These are phyloP conservation scores for Penicillium sp. DNA, from an alignment of 2,329 filamentous ascomycete species.

Conservation along the genomic window DNA sequence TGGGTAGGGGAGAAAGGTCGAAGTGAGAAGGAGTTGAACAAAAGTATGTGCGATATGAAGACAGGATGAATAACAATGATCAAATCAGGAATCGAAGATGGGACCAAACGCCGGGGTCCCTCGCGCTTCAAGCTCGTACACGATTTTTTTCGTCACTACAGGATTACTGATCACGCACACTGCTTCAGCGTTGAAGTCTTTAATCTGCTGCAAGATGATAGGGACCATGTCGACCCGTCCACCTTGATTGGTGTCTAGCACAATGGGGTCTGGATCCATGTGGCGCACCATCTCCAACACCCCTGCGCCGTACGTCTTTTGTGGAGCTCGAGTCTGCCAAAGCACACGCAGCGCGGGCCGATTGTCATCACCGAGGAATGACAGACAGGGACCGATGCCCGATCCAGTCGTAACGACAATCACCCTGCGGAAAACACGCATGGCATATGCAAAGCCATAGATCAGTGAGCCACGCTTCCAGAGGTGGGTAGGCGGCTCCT, in stretches of 20 bases:
- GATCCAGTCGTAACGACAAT: conserved; percentile 71
- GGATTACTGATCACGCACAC: conserved; percentile 73
- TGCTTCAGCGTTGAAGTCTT: conserved; percentile 58
- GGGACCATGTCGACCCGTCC: conserved; percentile 63
- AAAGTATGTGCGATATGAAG: neutral
- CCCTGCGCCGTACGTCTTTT: conserved; percentile 60
- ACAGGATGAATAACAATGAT: neutral
- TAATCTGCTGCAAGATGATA: conserved; percentile 53
- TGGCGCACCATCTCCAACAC: conserved; percentile 57
- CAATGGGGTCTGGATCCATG: conserved; percentile 62
- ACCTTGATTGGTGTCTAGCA: conserved; percentile 63
- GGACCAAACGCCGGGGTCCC: conserved; percentile 69
- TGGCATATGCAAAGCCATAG: conserved; percentile 66
- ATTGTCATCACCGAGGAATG: conserved; percentile 54
- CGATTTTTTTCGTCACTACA: conserved; percentile 64
- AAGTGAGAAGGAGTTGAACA: neutral
- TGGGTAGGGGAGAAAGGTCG: neutral
- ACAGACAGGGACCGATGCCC: conserved; percentile 68
- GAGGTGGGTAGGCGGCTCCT: conserved; percentile 58
- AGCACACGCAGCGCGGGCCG: conserved; percentile 56
- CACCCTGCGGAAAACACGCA: conserved; percentile 63
- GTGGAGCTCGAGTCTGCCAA: conserved; percentile 65
- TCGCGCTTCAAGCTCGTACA: conserved; percentile 65
- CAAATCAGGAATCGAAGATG: conserved; percentile 65
- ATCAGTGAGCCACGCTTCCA: conserved; percentile 69